phyloP scores from a whole-genome alignment of 2,329 filamentous ascomycete genomes.

The Xenoacremonium recifei region DNA sequence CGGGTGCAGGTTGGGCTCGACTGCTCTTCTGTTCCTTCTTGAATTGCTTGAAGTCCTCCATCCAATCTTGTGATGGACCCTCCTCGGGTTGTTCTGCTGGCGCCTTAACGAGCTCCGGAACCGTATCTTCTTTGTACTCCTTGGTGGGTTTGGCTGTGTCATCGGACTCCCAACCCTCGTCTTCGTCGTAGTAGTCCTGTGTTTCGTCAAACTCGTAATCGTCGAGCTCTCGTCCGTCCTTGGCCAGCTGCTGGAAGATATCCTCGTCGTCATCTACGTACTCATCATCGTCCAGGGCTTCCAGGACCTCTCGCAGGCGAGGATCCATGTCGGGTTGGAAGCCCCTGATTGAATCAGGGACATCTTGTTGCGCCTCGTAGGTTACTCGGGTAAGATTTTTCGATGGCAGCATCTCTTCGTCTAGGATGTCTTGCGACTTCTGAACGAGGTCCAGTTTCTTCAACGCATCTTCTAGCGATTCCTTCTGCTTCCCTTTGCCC shows the following conservation, averaged over 20 bases:
- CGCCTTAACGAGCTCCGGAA: constrained; percentile 47
- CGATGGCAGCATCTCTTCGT: constrained; percentile 73
- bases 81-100: constrained; percentile 53
- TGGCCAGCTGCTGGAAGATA: constrained; percentile 72
- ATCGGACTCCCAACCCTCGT: constrained; percentile 94
- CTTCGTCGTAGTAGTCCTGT: constrained; percentile 57
- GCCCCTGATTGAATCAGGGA: constrained; percentile 87
- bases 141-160: constrained; percentile 76
- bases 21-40: constrained; percentile 71
- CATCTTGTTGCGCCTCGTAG: constrained; percentile 90
- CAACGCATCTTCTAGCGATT: constrained; percentile 80
- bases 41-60: constrained; percentile 91
- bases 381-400: constrained; percentile 74
- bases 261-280: constrained; percentile 90
- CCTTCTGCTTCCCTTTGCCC: constrained; percentile 71
- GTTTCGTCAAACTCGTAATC: constrained; percentile 74
- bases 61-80: constrained; percentile 74
- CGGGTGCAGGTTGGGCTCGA: constrained; percentile 39
- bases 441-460: constrained; percentile 58
- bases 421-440: constrained; percentile 58
- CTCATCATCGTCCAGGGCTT: constrained; percentile 92
- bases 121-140: constrained; percentile 51
- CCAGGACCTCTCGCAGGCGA: constrained; percentile 81
- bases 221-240: constrained; percentile 72
- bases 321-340: constrained; percentile 99